These are phyloP conservation scores for Sugiyamaella japonica DNA, from an alignment of 1,139 yeast genomes.

Conservation along the genomic window DNA sequence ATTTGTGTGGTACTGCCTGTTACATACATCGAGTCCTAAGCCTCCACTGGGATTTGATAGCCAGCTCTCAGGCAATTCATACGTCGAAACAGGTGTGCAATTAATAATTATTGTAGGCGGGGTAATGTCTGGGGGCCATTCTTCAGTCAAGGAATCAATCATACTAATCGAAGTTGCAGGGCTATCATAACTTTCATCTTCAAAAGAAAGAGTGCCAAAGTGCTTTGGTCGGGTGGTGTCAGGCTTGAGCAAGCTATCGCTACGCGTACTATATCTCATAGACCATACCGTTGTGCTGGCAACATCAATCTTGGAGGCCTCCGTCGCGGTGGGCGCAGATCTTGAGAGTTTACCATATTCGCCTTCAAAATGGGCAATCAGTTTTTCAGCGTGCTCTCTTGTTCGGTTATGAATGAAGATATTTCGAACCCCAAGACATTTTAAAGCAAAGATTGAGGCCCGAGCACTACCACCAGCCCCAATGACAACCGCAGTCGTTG, in stretches of 20 bases:
- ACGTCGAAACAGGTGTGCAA: conserved; percentile 17
- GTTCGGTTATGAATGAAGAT: conserved; percentile 62
- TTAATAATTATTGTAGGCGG: conserved; percentile 23
- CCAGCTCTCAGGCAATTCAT: conserved; percentile 20
- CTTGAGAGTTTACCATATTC: conserved; percentile 7
- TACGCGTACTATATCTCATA: conserved; percentile 20
- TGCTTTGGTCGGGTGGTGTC: conserved; percentile 20
- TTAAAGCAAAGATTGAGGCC: conserved; percentile 81
- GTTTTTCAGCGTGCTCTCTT: conserved; percentile 56
- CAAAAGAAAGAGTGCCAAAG: conserved; percentile 24
- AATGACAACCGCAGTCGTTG: conserved; percentile 49
- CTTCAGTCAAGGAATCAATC: conserved; percentile 17
- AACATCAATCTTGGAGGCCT: conserved; percentile 16
- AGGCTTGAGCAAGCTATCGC: conserved; percentile 12
- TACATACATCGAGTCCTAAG: conserved; percentile 19
- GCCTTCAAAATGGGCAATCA: conserved; percentile 37
- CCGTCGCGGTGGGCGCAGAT: conserved; percentile 11
- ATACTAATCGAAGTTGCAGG: conserved; percentile 14
- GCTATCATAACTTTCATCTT: conserved; percentile 4
- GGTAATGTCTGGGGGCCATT: conserved; percentile 19
- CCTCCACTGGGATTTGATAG: conserved; percentile 21
- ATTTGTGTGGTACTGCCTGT: background rate
- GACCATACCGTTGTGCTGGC: conserved; percentile 20
- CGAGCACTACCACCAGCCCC: conserved; percentile 94
- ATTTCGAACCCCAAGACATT: conserved; percentile 65